phyloP scores from a whole-genome alignment of 306 rosid species.

The Albizia julibrissin region DNA sequence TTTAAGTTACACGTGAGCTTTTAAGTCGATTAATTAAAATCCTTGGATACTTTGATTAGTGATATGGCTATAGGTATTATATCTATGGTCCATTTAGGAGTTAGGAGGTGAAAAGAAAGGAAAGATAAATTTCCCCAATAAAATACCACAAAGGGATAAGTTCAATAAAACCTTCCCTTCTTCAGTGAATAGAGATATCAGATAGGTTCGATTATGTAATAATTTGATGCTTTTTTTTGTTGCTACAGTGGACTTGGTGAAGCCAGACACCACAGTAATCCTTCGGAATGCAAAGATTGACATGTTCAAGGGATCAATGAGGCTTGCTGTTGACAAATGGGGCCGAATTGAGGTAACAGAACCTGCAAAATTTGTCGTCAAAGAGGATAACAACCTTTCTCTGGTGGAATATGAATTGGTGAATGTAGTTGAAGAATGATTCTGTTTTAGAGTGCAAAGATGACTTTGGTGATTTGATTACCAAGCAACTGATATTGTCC shows the following conservation, averaged over 20 bases:
- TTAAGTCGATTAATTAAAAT: background rate
- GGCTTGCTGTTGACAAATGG: constrained; percentile 48
- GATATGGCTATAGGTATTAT: background rate
- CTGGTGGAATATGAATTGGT: constrained; percentile 54
- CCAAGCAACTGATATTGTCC: background rate
- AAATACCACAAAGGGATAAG: background rate
- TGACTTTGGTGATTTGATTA: constrained; percentile 22
- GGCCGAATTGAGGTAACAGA: constrained; percentile 46
- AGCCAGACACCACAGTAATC: constrained; percentile 42
- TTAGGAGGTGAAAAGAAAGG: background rate
- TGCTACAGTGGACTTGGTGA: constrained; percentile 53
- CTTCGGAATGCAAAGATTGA: constrained; percentile 56
- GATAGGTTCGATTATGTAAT: background rate
- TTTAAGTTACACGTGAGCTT: background rate
- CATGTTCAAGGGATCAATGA: constrained; percentile 47
- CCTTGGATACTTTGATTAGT: background rate
- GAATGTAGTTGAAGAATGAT: constrained; percentile 47
- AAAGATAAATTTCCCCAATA: background rate
- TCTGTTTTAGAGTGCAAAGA: background rate
- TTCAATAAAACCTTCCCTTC: background rate
- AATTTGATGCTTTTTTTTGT: background rate
- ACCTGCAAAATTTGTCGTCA: constrained; percentile 43
- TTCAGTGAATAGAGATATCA: background rate
- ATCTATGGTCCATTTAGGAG: background rate
- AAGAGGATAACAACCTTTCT: constrained; percentile 55